Evolutionary conservation across 2,329 filamentous ascomycete genomes (phyloP), one percentile per base, ranked within the genome.

Genomic region (Nemania sp.): DNA sequence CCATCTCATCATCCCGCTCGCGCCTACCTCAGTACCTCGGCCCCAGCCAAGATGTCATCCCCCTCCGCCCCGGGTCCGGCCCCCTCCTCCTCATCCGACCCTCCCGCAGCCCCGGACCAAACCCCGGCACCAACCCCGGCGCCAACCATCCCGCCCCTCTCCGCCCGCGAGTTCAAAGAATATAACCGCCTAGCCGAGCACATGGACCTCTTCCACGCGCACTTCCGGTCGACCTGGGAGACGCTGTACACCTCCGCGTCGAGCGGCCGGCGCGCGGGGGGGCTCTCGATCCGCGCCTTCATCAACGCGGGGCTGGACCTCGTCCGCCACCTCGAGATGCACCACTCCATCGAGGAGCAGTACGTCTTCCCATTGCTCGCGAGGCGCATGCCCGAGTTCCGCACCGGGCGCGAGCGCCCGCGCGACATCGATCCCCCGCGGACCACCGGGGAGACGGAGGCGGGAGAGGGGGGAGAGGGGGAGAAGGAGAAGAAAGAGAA

Each of bases 271-370:
- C 86, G 88, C 0, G 87, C 90, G 0, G 70, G 77, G 3, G 81
- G 81, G 65, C 84, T 92, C 79, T 86, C 87, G 0, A 82, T 91
- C 13, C 82, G 83, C 29, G 82, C 89, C 65, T 91, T 95, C 75
- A 78, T 96, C 67, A 74, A 80, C 67, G 79, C 82, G 25, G 90
- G 88, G 34, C 79, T 91, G n/a, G 78, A 86, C 50, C 92, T 97
- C 73, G 83, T 85, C 66, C 80, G 82, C 15, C 83, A 89, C 59
- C 85, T 97, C n/a, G 83, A 85, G 10, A 76, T 84, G 59, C 92
- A 97, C 77, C 93, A 97, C 78, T 79, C 78, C 59, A 94, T 96
- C 70, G 93, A 97, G 74, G 92, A 97, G 75, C 77, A 80, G 32
- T 85, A 92, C 73, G 81, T 97, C 42, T 97, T 96, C 74, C 93